Conservation (phyloP, 2,329 filamentous ascomycete genomes). For the Venturia carpophila region DNA sequence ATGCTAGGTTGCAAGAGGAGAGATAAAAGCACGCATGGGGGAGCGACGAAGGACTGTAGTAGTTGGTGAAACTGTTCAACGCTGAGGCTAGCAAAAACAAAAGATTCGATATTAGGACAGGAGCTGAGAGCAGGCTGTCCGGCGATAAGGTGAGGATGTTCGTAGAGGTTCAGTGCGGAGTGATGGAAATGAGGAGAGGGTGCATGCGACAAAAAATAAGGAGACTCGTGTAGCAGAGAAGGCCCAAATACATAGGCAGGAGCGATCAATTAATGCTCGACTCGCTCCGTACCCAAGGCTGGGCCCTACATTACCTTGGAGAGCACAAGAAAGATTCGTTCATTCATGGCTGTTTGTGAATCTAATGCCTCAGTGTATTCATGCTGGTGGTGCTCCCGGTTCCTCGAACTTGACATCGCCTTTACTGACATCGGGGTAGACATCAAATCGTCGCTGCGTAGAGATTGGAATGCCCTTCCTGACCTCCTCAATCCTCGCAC, state of each 20-base stretch:
- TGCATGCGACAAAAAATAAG: not conserved
- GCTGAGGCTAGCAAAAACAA: not conserved
- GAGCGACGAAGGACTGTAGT: not conserved
- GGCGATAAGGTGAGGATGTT: not conserved
- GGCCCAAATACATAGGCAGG: not conserved
- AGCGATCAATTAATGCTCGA: not conserved
- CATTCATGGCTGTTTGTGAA: not conserved
- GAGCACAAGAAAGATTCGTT: not conserved
- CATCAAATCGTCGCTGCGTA: slow-evolving; percentile 82
- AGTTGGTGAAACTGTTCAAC: not conserved
- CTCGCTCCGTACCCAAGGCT: not conserved
- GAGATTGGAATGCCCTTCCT: slow-evolving; percentile 78
- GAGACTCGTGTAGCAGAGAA: not conserved
- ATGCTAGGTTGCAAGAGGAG: slow-evolving; percentile 8
- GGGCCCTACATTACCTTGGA: not conserved
- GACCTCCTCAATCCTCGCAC: slow-evolving; percentile 61
- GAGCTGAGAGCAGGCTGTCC: slow-evolving; percentile 5
- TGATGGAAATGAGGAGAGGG: not conserved
- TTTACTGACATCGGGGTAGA: slow-evolving; percentile 82
- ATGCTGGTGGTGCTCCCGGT: slow-evolving; percentile 11
- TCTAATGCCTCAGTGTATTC: not conserved
- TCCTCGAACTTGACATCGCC: slow-evolving; percentile 30
- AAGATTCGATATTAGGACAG: slow-evolving; percentile 1
- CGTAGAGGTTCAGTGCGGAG: slow-evolving; percentile 4
- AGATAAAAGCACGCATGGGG: not conserved